Evolutionary conservation across 371 early-diverging fungal species (phyloP), one percentile per base, ranked within the genome.

Genomic region (Mucor indicus): DNA sequence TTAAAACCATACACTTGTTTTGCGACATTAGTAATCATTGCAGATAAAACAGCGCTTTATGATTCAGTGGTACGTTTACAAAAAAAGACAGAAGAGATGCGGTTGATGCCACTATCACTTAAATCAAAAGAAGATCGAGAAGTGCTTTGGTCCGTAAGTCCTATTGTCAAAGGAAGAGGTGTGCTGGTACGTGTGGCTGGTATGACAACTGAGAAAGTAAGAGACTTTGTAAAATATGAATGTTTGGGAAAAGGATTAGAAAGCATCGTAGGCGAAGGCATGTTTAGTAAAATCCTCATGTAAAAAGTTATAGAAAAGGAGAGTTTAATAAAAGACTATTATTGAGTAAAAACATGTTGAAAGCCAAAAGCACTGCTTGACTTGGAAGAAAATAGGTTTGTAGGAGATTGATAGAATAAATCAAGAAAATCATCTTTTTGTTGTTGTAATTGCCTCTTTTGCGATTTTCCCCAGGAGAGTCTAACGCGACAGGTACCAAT

Each of bases 381-480:
- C n/a, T n/a, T n/a, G n/a, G n/a, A n/a, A n/a, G n/a, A n/a, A n/a
- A n/a, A n/a, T n/a, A n/a, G n/a, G n/a, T n/a, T n/a, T n/a, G n/a
- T n/a, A n/a, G n/a, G n/a, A n/a, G n/a, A n/a, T n/a, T n/a, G n/a
- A n/a, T n/a, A n/a, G n/a, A n/a, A n/a, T n/a, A n/a, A n/a, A n/a
- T n/a, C n/a, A n/a, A n/a, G n/a, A n/a, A n/a, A n/a, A n/a, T n/a
- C n/a, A n/a, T n/a, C n/a, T n/a, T n/a, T n/a, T n/a, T n/a, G n/a
- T n/a, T n/a, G n/a, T 31, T 44, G 38, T 8, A 20, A 21, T n/a
- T 37, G 38, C 4, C 36, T 35, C 13, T 39, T 75, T 45, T 85
- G 89, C 13, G 90, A 80, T 38, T 87, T 82, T 17, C 95, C 95
- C 95, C 95, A 95, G 17, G 91, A 89, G 9, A 95, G 70, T 27